Evolutionary conservation across 306 rosid genomes (phyloP).

Genomic region (Elaeagnus macrophylla): DNA sequence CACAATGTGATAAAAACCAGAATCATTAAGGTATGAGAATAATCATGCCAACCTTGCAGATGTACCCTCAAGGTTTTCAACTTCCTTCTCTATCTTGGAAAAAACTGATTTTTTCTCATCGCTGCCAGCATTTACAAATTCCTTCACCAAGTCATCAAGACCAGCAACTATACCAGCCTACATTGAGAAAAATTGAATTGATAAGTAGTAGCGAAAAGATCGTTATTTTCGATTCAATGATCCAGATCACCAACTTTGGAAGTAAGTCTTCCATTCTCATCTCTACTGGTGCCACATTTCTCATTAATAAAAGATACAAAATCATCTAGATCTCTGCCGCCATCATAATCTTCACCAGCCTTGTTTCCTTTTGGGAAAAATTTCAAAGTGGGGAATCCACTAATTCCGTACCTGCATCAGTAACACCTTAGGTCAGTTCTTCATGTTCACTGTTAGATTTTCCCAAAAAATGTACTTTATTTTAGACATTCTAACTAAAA

Average conservation of each 20-base stretch:
- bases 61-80: slow-evolving; percentile 56
- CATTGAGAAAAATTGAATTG: slow-evolving; percentile 15
- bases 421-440: slow-evolving; percentile 16
- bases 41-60: slow-evolving; percentile 47
- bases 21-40: slow-evolving; percentile 11
- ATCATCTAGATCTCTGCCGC: slow-evolving; percentile 69
- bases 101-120: slow-evolving; percentile 51
- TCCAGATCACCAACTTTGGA: slow-evolving; percentile 38
- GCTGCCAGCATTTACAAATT: slow-evolving; percentile 43
- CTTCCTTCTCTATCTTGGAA: slow-evolving; percentile 68
- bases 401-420: slow-evolving; percentile 59
- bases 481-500: not conserved
- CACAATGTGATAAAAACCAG: slow-evolving; percentile 1
- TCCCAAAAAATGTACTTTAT: not conserved
- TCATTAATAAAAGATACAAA: slow-evolving; percentile 69
- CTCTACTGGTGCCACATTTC: slow-evolving; percentile 68
- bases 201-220: slow-evolving; percentile 2
- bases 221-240: not conserved
- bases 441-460: not conserved
- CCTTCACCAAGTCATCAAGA: slow-evolving; percentile 58
- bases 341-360: slow-evolving; percentile 68
- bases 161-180: slow-evolving; percentile 64
- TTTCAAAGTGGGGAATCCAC: slow-evolving; percentile 69
- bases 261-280: slow-evolving; percentile 63
- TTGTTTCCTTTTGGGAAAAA: slow-evolving; percentile 75